Base-by-base conservation (phyloP, 768 basidiomycete species). In the Russula ochroleuca region DNA sequence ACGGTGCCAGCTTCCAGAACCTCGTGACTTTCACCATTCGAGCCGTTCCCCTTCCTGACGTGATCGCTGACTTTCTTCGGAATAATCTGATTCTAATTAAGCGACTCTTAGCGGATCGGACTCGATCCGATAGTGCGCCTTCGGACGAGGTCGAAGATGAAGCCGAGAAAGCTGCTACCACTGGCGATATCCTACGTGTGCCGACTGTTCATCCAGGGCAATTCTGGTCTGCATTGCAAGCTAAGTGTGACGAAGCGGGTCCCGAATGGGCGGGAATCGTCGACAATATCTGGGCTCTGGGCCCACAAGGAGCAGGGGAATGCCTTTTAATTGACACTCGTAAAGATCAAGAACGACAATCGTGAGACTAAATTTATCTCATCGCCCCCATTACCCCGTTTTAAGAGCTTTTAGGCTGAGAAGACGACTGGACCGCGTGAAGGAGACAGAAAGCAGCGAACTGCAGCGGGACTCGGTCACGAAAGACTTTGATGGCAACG, bases 251-350 rank as follows among this genome's bases (percentile, higher is more conserved):
- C 17, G 80, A 85, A 59, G 84, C 80, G 3, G 91, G 90, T 4
- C 76, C 78, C 1, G 94, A 98, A 67, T 99, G 97, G 97, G 74
- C 72, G 5, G 84, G 83, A 47, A 71, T 92, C 13, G 78, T 76
- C 0, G 88, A 93, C 57, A 80, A 76, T 59, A 82, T 95, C 3
- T 95, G 94, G 94, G 85, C 90, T 21, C 94, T 98, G 74, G 97
- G 97, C 0, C 96, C 96, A 0, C 89, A 90, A 68, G 77, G 85
- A 59, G 85, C 88, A 21, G 96, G 96, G 0, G 86, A 89, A 11
- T 97, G 95, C 73, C 71, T 99, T 13, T 76, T 99, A 13, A 78
- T 98, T 19, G 96, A 99, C 73, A 76, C 78, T 11, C 80, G 89
- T 61, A 78, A 80, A 57, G 75, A 77, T 43, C 73, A 68, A 23